These are phyloP conservation scores for Nannochloropsis salina DNA, from an alignment of 108 stramenopile species.

Conservation along the genomic window DNA sequence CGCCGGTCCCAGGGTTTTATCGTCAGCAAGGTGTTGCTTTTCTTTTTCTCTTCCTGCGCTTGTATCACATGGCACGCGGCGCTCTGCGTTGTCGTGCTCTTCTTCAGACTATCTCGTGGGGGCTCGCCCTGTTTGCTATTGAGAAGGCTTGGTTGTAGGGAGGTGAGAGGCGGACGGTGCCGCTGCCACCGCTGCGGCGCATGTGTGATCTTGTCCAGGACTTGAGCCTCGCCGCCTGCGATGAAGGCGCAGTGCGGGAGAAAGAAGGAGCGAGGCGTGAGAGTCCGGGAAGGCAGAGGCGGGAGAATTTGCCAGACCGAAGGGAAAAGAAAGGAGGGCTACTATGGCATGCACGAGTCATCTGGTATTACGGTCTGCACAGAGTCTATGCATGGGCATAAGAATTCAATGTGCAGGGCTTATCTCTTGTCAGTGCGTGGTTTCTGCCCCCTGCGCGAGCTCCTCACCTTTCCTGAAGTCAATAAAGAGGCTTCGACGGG, in stretches of 20 bases:
- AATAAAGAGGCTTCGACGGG: not conserved
- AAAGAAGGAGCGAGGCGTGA: not conserved
- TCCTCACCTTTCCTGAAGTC: constrained; percentile 16
- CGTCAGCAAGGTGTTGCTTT: too few species aligned
- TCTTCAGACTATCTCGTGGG: constrained; percentile 62
- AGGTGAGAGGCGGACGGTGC: not conserved
- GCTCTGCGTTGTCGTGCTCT: not conserved
- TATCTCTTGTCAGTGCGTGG: not conserved
- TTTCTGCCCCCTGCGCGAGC: not conserved
- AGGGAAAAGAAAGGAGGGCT: not conserved
- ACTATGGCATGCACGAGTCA: not conserved
- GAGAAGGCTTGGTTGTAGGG: not conserved
- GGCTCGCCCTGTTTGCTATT: constrained; percentile 70
- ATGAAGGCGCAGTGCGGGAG: not conserved
- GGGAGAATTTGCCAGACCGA: too few species aligned
- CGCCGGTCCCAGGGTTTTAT: too few species aligned
- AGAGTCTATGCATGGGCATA: not conserved
- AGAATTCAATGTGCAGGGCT: not conserved
- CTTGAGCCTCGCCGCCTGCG: too few species aligned
- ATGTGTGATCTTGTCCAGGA: too few species aligned
- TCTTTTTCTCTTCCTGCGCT: too few species aligned
- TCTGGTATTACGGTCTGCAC: not conserved
- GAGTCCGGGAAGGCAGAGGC: too few species aligned
- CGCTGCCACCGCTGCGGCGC: too few species aligned
- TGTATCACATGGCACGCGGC: too few species aligned